These are phyloP conservation scores for Pythium aquatile DNA, from an alignment of 352 stramenopile species.

Conservation along the genomic window DNA sequence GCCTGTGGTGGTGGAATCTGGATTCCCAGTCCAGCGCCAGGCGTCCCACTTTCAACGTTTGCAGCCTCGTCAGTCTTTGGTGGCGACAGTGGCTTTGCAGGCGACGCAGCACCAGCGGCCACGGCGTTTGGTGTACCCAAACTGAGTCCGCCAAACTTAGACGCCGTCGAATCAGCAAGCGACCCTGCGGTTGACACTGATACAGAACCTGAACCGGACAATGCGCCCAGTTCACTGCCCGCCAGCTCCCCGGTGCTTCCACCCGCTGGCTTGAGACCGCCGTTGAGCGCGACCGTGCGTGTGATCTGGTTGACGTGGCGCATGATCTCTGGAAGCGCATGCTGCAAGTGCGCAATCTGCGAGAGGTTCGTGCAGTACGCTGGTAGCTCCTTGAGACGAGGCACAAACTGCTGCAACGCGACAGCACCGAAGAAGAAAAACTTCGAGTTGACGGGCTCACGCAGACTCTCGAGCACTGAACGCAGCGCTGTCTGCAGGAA, in stretches of 20 bases:
- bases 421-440: slow-evolving; percentile 99
- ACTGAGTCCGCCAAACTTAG: slow-evolving; percentile 26
- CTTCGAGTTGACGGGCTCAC: slow-evolving; percentile 95
- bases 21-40: slow-evolving; percentile 18
- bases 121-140: slow-evolving; percentile 10
- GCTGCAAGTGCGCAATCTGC: slow-evolving; percentile 96
- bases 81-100: slow-evolving; percentile 20
- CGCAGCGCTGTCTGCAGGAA: slow-evolving; percentile 97
- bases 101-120: slow-evolving; percentile 27
- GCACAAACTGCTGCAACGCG: slow-evolving; percentile 97
- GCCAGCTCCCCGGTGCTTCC: slow-evolving; percentile 2
- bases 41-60: slow-evolving; percentile 1
- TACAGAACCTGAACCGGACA: not conserved
- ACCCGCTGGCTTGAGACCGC: slow-evolving; percentile 22
- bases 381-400: slow-evolving; percentile 94
- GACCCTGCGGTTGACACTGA: not conserved
- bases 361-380: slow-evolving; percentile 98
- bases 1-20: slow-evolving; percentile 20
- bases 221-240: not conserved
- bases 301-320: slow-evolving; percentile 84
- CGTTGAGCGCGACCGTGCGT: slow-evolving; percentile 50
- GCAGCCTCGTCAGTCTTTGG: slow-evolving; percentile 11
- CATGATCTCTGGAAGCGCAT: slow-evolving; percentile 92
- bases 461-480: slow-evolving; percentile 96
- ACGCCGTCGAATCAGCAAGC: slow-evolving; percentile 10